A percentile compares a stretch with the other conserved stretches of the same genome.
Conservation (phyloP, 2,329 filamentous ascomycete genomes). For the Microdochium nivale region DNA sequence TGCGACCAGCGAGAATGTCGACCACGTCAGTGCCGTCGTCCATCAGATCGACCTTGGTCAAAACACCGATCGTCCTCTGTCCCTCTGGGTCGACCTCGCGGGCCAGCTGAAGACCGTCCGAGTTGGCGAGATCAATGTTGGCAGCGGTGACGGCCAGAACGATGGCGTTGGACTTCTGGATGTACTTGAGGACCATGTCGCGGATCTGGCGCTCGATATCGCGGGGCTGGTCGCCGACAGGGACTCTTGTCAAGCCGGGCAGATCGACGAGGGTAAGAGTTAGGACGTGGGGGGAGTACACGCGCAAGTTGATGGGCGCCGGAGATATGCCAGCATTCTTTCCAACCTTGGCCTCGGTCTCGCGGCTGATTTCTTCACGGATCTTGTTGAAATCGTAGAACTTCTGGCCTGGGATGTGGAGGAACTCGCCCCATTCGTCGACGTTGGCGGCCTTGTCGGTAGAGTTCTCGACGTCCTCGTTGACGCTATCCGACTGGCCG, state of each 20-base stretch:
- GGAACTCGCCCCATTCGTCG: slow-evolving; percentile 98
- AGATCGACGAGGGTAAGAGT: slow-evolving; percentile 95
- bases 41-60: slow-evolving; percentile 99
- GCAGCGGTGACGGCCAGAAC: slow-evolving; percentile 93
- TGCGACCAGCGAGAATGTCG: slow-evolving; percentile 93
- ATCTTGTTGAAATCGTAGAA: slow-evolving; percentile 99
- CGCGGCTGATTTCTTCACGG: slow-evolving; percentile 90
- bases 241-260: slow-evolving; percentile 92
- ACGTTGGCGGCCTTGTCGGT: slow-evolving; percentile 82
- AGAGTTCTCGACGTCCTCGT: slow-evolving; percentile 54
- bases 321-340: slow-evolving; percentile 95
- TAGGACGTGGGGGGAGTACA: slow-evolving; percentile 97
- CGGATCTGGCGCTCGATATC: slow-evolving; percentile 95
- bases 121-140: slow-evolving; percentile 97
- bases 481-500: slow-evolving; percentile 62
- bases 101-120: slow-evolving; percentile 91
- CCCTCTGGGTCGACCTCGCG: slow-evolving; percentile 96
- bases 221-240: slow-evolving; percentile 89
- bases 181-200: slow-evolving; percentile 98
- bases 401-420: slow-evolving; percentile 95
- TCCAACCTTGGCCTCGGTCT: slow-evolving; percentile 94
- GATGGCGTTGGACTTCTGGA: slow-evolving; percentile 96
- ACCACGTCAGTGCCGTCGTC: slow-evolving; percentile 97
- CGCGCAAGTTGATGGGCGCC: slow-evolving; percentile 92
- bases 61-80: slow-evolving; percentile 93